Percentiles rank a stretch among this genome's conserved stretches.
These are phyloP conservation scores for Ambispora gerdemannii DNA, from an alignment of 192 early-diverging fungal genomes.

Conservation along the genomic window DNA sequence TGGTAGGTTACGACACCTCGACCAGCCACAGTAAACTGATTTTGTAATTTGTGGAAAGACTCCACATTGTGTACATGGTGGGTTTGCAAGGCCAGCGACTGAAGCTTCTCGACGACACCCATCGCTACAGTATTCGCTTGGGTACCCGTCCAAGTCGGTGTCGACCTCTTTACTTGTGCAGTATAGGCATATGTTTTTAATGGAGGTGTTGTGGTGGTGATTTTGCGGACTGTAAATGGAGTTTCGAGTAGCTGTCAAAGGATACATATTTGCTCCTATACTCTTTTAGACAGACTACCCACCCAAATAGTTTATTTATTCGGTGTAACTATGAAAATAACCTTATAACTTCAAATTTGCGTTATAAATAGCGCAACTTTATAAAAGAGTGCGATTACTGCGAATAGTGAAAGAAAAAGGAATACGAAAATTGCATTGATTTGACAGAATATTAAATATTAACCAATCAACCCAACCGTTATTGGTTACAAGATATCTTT, in stretches of 20 bases:
- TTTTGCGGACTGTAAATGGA: background rate
- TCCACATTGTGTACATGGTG: constrained; percentile 2
- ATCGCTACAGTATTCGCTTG: constrained; percentile 25
- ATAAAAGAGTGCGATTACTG: too few species aligned
- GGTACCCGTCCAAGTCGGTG: background rate
- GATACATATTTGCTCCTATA: too few species aligned
- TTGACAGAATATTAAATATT: too few species aligned
- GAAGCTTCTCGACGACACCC: constrained; percentile 14
- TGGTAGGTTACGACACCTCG: constrained; percentile 1
- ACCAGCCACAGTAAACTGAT: constrained; percentile 17
- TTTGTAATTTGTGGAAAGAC: constrained; percentile 1
- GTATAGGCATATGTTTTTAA: background rate
- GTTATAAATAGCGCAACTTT: too few species aligned
- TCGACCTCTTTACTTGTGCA: constrained; percentile 1
- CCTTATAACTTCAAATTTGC: too few species aligned
- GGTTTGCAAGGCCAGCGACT: background rate
- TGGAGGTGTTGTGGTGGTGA: background rate
- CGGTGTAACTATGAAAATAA: too few species aligned
- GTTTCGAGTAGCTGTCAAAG: background rate
- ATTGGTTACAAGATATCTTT: too few species aligned
- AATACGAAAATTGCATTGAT: too few species aligned
- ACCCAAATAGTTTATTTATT: too few species aligned
- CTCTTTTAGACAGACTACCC: too few species aligned
- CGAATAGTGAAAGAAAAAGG: too few species aligned
- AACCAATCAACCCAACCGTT: too few species aligned